These are phyloP conservation scores for Isatis lusitanica DNA, from an alignment of 441 rosid genomes.

Conservation along the genomic window DNA sequence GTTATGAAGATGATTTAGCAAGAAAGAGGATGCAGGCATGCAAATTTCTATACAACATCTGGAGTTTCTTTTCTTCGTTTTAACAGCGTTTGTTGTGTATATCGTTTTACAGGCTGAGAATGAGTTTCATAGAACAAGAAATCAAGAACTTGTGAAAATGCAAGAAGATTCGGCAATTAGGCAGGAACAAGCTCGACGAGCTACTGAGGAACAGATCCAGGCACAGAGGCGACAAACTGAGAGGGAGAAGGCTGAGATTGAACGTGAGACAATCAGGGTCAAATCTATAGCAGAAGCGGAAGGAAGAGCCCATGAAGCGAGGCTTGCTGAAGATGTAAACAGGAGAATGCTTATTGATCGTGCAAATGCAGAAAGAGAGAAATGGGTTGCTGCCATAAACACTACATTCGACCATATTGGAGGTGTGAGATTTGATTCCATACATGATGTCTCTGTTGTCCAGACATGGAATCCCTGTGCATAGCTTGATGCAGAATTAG, in stretches of 20 bases:
- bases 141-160: slow-evolving; percentile 89
- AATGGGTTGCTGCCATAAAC: slow-evolving; percentile 97
- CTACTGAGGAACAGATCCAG: slow-evolving; percentile 97
- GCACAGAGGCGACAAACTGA: slow-evolving; percentile 89
- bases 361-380: slow-evolving; percentile 96
- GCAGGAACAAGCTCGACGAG: slow-evolving; percentile 91
- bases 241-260: slow-evolving; percentile 96
- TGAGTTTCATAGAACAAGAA: slow-evolving; percentile 82
- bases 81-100: slow-evolving; percentile 15
- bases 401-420: slow-evolving; percentile 95
- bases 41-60: neutral
- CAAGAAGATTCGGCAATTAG: slow-evolving; percentile 94
- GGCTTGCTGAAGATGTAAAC: slow-evolving; percentile 93
- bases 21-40: slow-evolving; percentile 99
- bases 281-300: slow-evolving; percentile 97
- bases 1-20: slow-evolving; percentile 88
- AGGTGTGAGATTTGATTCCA: slow-evolving; percentile 47
- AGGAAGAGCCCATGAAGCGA: slow-evolving; percentile 97
- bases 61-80: slow-evolving; percentile 2
- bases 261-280: slow-evolving; percentile 91
- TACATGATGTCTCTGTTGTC: neutral
- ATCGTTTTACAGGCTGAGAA: slow-evolving; percentile 71
- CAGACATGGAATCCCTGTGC: neutral
- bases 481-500: slow-evolving; percentile 12
- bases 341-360: slow-evolving; percentile 87